Conservation (phyloP, 371 early-diverging fungal species). For the Mortierella sp. region DNA sequence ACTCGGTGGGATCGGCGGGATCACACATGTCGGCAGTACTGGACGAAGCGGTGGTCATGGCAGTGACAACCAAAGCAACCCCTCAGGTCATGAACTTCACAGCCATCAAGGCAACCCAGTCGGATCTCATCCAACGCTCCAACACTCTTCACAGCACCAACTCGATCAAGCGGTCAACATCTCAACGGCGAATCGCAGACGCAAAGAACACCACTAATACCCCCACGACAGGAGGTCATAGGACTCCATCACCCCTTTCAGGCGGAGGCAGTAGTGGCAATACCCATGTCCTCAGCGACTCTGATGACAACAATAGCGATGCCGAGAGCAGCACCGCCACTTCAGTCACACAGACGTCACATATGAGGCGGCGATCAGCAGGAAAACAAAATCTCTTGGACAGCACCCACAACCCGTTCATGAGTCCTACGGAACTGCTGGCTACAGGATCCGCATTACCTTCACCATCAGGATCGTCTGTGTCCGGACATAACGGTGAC, state of each 20-base stretch:
- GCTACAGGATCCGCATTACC: background rate
- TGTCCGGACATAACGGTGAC: background rate
- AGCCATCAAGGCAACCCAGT: slow-evolving; percentile 40
- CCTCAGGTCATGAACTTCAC: slow-evolving; percentile 53
- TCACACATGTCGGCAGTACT: slow-evolving; percentile 30
- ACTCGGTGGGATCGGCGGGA: slow-evolving; percentile 41
- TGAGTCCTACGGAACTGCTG: slow-evolving; percentile 30
- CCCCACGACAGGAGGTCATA: background rate
- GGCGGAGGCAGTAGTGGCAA: background rate
- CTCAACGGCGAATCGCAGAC: slow-evolving; percentile 33
- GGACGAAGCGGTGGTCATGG: slow-evolving; percentile 56
- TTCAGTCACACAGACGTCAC: background rate
- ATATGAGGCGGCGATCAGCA: background rate
- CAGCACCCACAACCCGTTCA: slow-evolving; percentile 30
- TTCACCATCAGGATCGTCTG: background rate
- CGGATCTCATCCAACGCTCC: slow-evolving; percentile 56
- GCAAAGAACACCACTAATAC: background rate
- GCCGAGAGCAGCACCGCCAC: slow-evolving; percentile 4
- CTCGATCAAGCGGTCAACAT: slow-evolving; percentile 43
- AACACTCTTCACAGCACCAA: slow-evolving; percentile 53
- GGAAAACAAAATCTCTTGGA: background rate
- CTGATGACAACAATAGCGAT: slow-evolving; percentile 19
- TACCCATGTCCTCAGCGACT: background rate
- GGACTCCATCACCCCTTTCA: slow-evolving; percentile 28
- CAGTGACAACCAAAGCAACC: slow-evolving; percentile 46